Evolutionary conservation across 305 asterid species (phyloP).

Genomic region (Solanum hybrid): DNA sequence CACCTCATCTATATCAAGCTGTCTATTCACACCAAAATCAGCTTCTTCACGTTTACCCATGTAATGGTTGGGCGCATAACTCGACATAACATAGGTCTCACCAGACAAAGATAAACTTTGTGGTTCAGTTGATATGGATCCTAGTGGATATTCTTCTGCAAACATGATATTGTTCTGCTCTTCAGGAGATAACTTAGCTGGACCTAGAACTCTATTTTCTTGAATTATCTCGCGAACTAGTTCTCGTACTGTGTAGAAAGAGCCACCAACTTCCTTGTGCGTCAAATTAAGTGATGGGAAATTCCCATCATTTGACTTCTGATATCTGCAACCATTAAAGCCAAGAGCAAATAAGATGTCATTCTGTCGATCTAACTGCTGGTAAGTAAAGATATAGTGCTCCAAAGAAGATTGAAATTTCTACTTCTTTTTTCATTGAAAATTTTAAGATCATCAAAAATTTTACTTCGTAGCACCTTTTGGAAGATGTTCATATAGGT

Average conservation of each 20-base stretch:
- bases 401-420: neutral
- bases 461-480: neutral
- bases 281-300: constrained; percentile 89
- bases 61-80: constrained; percentile 12
- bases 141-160: constrained; percentile 55
- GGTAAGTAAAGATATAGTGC: neutral
- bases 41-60: constrained; percentile 23
- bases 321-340: constrained; percentile 48
- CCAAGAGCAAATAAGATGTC: neutral
- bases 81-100: constrained; percentile 15
- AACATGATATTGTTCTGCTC: constrained; percentile 29
- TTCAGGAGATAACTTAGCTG: constrained; percentile 45
- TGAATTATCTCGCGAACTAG: constrained; percentile 91
- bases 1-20: constrained; percentile 10
- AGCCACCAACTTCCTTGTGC: constrained; percentile 98
- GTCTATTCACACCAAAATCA: constrained; percentile 15
- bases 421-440: neutral
- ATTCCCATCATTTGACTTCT: constrained; percentile 53
- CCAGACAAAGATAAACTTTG: constrained; percentile 22
- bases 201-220: constrained; percentile 87
- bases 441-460: neutral
- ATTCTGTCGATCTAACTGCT: neutral
- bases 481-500: neutral
- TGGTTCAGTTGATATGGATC: constrained; percentile 65
- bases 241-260: constrained; percentile 91